Conservation (phyloP, 2,329 filamentous ascomycete genomes). For the Penicillium paneum region DNA sequence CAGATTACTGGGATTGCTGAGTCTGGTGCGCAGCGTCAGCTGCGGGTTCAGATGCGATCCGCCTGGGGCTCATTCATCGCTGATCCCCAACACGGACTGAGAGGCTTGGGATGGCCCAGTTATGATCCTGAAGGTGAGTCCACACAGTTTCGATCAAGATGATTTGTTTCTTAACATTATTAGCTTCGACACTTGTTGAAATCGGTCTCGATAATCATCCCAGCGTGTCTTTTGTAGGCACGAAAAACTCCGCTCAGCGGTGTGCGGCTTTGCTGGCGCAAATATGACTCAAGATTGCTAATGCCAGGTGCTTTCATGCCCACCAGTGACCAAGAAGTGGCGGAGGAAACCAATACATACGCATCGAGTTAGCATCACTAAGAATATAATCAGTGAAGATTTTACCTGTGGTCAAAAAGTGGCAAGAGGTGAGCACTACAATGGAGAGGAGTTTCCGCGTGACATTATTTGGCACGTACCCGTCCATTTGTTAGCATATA, state of each 20-base stretch:
- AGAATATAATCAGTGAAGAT: too few species aligned
- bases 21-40: slow-evolving; percentile 27
- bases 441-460: too few species aligned
- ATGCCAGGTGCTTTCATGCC: not conserved
- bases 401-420: too few species aligned
- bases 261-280: not conserved
- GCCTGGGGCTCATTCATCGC: slow-evolving; percentile 43
- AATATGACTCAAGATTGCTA: not conserved
- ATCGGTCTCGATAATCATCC: not conserved
- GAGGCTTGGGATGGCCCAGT: slow-evolving; percentile 35
- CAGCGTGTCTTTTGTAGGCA: not conserved
- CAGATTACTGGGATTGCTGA: slow-evolving; percentile 41
- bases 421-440: too few species aligned
- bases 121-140: slow-evolving; percentile 24
- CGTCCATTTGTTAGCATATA: too few species aligned
- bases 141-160: not conserved
- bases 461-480: too few species aligned
- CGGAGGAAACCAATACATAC: too few species aligned
- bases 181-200: not conserved
- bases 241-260: not conserved
- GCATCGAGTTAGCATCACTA: too few species aligned
- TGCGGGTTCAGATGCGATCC: slow-evolving; percentile 23
- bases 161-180: not conserved
- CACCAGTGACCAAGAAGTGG: too few species aligned
- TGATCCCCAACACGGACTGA: slow-evolving; percentile 37